Conservation (phyloP, 495 filamentous ascomycete species). For the Pseudoneurospora amorphoporcata region DNA sequence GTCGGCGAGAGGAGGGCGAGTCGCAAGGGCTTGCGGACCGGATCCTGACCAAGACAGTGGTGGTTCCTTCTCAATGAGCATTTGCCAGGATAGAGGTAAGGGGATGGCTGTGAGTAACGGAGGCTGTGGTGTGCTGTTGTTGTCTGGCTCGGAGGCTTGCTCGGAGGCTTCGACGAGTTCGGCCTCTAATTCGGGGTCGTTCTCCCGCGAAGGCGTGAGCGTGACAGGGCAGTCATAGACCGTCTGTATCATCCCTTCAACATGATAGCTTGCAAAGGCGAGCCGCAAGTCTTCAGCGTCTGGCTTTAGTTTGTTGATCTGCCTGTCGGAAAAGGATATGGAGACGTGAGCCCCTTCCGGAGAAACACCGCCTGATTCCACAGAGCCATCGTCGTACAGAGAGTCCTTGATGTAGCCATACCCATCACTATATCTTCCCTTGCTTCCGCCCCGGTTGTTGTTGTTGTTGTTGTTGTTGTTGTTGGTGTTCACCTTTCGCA, state of each 20-base stretch:
- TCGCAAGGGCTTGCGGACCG: not conserved
- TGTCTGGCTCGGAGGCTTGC: not conserved
- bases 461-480: not conserved
- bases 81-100: conserved; percentile 12
- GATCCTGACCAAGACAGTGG: not conserved
- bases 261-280: not conserved
- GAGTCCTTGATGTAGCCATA: not conserved
- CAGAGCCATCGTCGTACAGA: not conserved
- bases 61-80: conserved; percentile 10
- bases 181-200: not conserved
- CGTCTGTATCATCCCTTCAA: not conserved
- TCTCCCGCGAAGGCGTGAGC: not conserved
- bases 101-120: conserved; percentile 2
- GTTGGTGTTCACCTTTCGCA: not conserved
- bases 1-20: conserved; percentile 8
- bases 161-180: not conserved
- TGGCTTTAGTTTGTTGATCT: not conserved
- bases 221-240: conserved; percentile 16
- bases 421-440: not conserved
- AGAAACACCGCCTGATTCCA: not conserved
- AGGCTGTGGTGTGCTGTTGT: not conserved
- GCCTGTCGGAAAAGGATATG: not conserved
- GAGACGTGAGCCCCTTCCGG: not conserved
- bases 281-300: not conserved
- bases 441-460: not conserved